Evolutionary conservation across 2,329 filamentous ascomycete species (phyloP).

Genomic region (Colletotrichum musae): DNA sequence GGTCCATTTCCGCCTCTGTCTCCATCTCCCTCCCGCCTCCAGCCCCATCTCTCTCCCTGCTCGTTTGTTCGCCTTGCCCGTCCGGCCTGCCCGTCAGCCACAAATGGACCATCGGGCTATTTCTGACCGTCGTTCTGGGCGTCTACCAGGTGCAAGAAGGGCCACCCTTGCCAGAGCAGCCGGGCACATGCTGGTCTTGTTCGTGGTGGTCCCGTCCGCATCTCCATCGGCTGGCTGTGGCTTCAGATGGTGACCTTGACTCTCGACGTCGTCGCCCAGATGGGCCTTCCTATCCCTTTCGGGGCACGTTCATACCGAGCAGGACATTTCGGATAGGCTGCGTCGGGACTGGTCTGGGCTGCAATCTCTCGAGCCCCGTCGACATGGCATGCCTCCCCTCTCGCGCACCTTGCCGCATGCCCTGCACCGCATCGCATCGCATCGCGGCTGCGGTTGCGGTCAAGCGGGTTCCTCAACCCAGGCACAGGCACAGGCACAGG

Average conservation of each 20-base stretch:
- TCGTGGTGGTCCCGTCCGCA: not conserved
- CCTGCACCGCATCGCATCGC: not conserved
- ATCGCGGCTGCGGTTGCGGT: not conserved
- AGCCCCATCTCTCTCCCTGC: conserved; percentile 8
- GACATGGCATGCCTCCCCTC: conserved; percentile 5
- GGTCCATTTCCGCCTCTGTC: conserved; percentile 24
- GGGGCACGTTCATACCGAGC: conserved; percentile 10
- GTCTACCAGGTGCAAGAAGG: conserved; percentile 5
- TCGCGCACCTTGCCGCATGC: not conserved
- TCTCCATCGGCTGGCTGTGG: not conserved
- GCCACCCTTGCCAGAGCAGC: conserved; percentile 12
- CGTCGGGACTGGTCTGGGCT: not conserved
- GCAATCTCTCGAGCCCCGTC: not conserved
- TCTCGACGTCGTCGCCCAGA: conserved; percentile 5
- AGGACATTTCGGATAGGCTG: not conserved
- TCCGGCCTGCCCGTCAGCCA: conserved; percentile 33
- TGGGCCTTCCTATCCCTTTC: conserved; percentile 5
- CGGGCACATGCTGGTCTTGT: conserved; percentile 17
- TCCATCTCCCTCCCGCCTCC: conserved; percentile 13
- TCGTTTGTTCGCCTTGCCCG: conserved; percentile 33
- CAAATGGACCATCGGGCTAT: not conserved
- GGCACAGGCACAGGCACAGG: too few species aligned
- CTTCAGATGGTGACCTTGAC: not conserved
- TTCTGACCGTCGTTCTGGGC: conserved; percentile 3
- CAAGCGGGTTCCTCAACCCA: not conserved